phyloP scores from a whole-genome alignment of 352 stramenopile species.

The Pilasporangium apinafurcum region DNA sequence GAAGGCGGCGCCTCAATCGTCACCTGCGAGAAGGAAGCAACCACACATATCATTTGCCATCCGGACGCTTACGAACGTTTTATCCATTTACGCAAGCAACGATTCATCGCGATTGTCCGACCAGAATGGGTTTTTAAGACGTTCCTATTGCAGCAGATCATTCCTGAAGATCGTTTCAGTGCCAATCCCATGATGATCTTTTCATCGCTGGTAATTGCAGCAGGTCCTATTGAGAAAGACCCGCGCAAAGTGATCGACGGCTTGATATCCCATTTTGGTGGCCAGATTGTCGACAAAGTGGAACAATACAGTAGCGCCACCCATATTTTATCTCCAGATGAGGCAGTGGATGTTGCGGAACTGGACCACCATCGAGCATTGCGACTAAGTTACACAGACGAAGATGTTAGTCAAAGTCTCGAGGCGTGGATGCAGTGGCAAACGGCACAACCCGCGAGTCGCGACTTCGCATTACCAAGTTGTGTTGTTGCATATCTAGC shows the following conservation, averaged over 20 bases:
- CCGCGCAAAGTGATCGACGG: slow-evolving; percentile 72
- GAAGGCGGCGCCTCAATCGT: slow-evolving; percentile 54
- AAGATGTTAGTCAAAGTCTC: slow-evolving; percentile 26
- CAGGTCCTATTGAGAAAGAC: slow-evolving; percentile 70
- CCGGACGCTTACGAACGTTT: slow-evolving; percentile 45
- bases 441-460: slow-evolving; percentile 12
- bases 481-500: slow-evolving; percentile 55
- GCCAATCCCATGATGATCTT: slow-evolving; percentile 73
- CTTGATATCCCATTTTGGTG: slow-evolving; percentile 77
- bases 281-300: slow-evolving; percentile 58
- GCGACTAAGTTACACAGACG: slow-evolving; percentile 36
- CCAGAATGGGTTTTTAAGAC: slow-evolving; percentile 77
- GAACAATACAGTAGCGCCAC: slow-evolving; percentile 43
- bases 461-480: slow-evolving; percentile 45
- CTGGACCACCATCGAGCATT: slow-evolving; percentile 32
- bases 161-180: slow-evolving; percentile 72
- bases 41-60: slow-evolving; percentile 72
- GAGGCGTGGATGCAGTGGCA: slow-evolving; percentile 43
- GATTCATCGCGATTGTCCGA: slow-evolving; percentile 67
- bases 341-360: slow-evolving; percentile 14
- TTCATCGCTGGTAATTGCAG: slow-evolving; percentile 65
- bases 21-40: slow-evolving; percentile 11
- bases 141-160: slow-evolving; percentile 53
- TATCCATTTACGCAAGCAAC: slow-evolving; percentile 37
- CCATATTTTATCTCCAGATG: slow-evolving; percentile 67